A percentile compares a stretch with the other conserved stretches of the same genome.
These are phyloP conservation scores for Trametes cingulata DNA, from an alignment of 768 basidiomycete genomes.

Conservation along the genomic window DNA sequence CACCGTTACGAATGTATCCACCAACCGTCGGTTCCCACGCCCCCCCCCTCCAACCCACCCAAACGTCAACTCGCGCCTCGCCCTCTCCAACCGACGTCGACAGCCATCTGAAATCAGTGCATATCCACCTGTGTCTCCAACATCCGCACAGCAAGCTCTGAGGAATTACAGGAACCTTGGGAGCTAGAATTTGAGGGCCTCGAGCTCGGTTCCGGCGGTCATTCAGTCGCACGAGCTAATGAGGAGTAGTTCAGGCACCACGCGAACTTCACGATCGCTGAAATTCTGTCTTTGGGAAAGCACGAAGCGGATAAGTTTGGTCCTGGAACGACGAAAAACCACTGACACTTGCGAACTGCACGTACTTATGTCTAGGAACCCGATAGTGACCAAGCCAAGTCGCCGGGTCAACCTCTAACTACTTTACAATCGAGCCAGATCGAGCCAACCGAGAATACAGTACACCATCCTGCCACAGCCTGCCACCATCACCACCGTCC, in stretches of 20 bases:
- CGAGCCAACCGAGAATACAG: background rate
- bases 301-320: background rate
- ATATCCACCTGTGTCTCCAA: no score
- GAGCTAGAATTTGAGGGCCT: background rate
- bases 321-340: background rate
- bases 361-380: background rate
- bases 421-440: no score
- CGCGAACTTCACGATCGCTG: no score
- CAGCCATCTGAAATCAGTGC: no score
- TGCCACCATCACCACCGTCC: slow-evolving; percentile 2
- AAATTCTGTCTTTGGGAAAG: no score
- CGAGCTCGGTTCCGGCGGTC: background rate
- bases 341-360: background rate
- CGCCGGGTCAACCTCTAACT: background rate
- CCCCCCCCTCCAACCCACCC: background rate
- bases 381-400: background rate
- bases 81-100: background rate
- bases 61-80: background rate
- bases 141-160: no score
- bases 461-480: background rate
- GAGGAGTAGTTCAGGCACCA: background rate
- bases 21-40: background rate
- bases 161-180: no score
- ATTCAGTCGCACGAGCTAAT: background rate
- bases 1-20: slow-evolving; percentile 6